phyloP scores from a whole-genome alignment of 1,284 basidiomycete species.

The Ceratobasidium sp. region DNA sequence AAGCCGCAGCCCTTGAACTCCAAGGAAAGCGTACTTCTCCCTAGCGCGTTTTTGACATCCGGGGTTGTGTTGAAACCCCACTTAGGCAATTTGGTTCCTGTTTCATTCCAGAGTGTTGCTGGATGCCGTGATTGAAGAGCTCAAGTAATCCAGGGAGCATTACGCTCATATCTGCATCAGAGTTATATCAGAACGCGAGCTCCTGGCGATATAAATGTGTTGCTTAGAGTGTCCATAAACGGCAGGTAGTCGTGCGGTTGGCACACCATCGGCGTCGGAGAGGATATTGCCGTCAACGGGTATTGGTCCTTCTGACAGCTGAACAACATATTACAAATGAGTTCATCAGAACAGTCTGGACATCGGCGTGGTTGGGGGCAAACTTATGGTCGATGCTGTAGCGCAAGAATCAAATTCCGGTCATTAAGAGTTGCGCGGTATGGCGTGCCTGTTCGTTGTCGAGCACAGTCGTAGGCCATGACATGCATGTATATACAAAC shows the following conservation, averaged over 20 bases:
- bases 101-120: constrained; percentile 25
- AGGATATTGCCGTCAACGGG: not conserved
- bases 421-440: too few species aligned
- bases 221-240: not conserved
- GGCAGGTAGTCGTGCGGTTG: constrained; percentile 9
- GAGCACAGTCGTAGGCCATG: too few species aligned
- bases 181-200: not conserved
- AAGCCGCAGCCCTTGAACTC: not conserved
- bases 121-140: not conserved
- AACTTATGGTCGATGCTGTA: too few species aligned
- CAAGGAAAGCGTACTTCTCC: not conserved
- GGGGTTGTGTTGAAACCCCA: not conserved
- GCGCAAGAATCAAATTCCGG: too few species aligned
- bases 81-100: not conserved
- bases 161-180: not conserved
- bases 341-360: not conserved
- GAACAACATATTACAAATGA: not conserved
- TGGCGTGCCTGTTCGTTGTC: too few species aligned
- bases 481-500: too few species aligned
- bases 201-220: not conserved
- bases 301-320: not conserved
- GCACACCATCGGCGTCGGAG: constrained; percentile 6
- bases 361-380: not conserved
- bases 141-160: not conserved
- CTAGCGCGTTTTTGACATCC: not conserved